Base-by-base conservation (phyloP, 31 red algal species). In the Odonthalia washingtoniensis region DNA sequence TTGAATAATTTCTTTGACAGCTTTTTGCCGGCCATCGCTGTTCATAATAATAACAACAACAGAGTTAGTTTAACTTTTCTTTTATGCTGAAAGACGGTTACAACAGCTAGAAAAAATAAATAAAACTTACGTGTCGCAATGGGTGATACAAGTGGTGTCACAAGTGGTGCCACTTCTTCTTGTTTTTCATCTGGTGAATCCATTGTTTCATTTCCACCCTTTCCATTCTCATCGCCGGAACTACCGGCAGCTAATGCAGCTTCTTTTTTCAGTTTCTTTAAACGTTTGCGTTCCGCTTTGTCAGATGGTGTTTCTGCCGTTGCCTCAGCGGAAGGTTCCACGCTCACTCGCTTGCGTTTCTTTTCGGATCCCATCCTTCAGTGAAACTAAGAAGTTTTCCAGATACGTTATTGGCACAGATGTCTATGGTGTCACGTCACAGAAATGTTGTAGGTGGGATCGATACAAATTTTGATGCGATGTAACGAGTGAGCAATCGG, bases 1-100 rank as follows among this genome's bases (percentile, higher is more conserved):
- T 97, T 95, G 81, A 91, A 87, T 18, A 97, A 27, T 67, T 89
- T 89, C 72, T 95, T 99, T 27, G 84, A 90, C 27, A 97, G 74
- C 78, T 95, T 91, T 33, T 73, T 78, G 35, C 81, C 93, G 35
- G 95, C 98, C 86, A 99, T 72, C 3, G 97, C 92, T 94, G 75
- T 38, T 17, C 35, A 57, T 66, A 21, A 46, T 35, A 81, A 65
- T 63, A 60, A 76, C 45, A 53, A 5, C 24, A 65, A 64, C 41
- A 9, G 17, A 35, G 36, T 67, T 65, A 70, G 80, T 12, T 14
- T 17, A 68, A 28, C 31, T 5, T 9, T 68, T 68, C 5, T 68
- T 68, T 17, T 62, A 62, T 62, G 31, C 31, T 17, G 36, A 5
- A 68, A 68, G 9, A 0, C 5, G 65, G n/a, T n/a, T n/a, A 34